Conservation (phyloP, 805 yeast genomes). For the Brettanomyces naardenensis region DNA sequence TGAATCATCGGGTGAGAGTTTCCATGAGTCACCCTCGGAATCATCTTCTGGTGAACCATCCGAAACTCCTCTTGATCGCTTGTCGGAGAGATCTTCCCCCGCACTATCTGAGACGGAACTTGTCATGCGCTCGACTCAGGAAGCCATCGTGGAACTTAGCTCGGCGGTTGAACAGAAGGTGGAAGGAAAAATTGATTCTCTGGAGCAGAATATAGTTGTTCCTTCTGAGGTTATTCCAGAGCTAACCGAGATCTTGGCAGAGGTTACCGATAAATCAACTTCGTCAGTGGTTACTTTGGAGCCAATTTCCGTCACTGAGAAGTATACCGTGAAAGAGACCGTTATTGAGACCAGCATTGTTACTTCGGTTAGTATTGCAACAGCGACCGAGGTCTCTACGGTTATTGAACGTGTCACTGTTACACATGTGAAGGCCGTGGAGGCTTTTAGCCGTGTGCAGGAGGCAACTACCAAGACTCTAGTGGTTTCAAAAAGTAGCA, state of each 20-base stretch:
- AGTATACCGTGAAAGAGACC: constrained; percentile 1
- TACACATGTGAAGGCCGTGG: constrained; percentile 5
- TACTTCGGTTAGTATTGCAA: constrained; percentile 5
- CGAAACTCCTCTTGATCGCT: too few species aligned
- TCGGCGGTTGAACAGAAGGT: too few species aligned
- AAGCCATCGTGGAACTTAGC: too few species aligned
- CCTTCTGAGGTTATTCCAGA: background rate
- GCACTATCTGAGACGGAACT: too few species aligned
- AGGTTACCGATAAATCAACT: too few species aligned
- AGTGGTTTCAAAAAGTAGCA: too few species aligned
- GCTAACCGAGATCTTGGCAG: background rate
- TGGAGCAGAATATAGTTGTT: background rate
- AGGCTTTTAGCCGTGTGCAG: background rate
- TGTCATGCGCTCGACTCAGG: too few species aligned
- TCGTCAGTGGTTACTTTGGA: too few species aligned
- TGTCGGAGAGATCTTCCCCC: too few species aligned
- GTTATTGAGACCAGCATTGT: constrained; percentile 6
- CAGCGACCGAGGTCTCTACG: constrained; percentile 7
- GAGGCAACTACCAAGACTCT: constrained; percentile 1
- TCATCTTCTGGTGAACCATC: too few species aligned
- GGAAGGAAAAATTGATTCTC: background rate
- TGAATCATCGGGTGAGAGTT: too few species aligned
- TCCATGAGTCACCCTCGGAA: too few species aligned
- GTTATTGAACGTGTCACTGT: constrained; percentile 7
- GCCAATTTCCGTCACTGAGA: constrained; percentile 6